Percentiles rank a stretch among this genome's conserved stretches.
These are phyloP conservation scores for Wickerhamiella pararugosa DNA, from an alignment of 1,139 yeast genomes.

Conservation along the genomic window DNA sequence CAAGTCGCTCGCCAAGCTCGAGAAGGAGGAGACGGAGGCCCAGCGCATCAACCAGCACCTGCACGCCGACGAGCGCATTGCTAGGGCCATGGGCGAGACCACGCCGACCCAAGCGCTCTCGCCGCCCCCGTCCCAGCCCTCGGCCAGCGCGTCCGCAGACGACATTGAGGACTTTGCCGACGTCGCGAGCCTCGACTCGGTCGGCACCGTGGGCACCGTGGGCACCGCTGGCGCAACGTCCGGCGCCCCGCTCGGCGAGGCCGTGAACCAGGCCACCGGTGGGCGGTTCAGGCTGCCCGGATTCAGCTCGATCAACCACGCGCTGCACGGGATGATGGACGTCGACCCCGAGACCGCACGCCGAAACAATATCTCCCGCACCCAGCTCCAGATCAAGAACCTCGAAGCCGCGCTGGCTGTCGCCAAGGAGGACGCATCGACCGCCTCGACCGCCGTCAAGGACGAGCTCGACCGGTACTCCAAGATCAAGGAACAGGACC, in stretches of 20 bases:
- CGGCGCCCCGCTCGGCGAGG: neutral
- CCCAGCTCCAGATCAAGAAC: conserved; percentile 38
- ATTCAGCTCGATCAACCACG: conserved; percentile 39
- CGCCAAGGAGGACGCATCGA: conserved; percentile 40
- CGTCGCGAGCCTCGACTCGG: neutral
- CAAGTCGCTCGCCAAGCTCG: conserved; percentile 25
- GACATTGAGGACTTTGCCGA: conserved; percentile 6
- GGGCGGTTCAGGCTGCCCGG: conserved; percentile 32
- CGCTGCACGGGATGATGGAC: conserved; percentile 54
- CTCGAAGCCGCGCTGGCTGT: conserved; percentile 44
- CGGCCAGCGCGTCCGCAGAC: neutral
- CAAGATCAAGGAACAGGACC: conserved; percentile 28
- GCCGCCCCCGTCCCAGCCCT: conserved; percentile 10
- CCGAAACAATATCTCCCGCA: conserved; percentile 38
- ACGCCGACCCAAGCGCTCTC: neutral
- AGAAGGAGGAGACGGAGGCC: conserved; percentile 29
- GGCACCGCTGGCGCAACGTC: neutral
- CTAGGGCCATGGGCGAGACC: conserved; percentile 11
- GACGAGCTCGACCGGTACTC: conserved; percentile 39
- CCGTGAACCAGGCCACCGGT: conserved; percentile 16
- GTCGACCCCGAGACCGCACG: conserved; percentile 55
- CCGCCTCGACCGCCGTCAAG: conserved; percentile 36
- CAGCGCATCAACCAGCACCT: conserved; percentile 26
- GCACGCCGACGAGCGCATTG: conserved; percentile 16
- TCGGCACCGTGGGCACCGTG: neutral